A percentile compares a stretch with the other conserved stretches of the same genome.
These are phyloP conservation scores for Urochloa ruziziensis DNA, from an alignment of 176 grass and related monocot species.

Conservation along the genomic window DNA sequence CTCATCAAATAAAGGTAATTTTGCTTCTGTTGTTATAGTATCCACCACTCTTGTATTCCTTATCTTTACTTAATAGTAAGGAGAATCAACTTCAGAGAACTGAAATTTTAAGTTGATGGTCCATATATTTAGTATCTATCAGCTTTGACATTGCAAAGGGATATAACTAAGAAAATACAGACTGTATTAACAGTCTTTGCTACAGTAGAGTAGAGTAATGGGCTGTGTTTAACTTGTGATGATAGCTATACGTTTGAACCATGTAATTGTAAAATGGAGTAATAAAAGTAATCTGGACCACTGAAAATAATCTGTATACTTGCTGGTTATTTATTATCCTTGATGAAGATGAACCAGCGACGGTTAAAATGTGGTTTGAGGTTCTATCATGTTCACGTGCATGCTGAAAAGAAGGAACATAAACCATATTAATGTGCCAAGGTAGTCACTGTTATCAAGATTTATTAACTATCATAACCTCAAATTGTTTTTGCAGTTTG, in stretches of 20 bases:
- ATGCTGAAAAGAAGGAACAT: constrained; percentile 7
- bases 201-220: neutral
- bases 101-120: neutral
- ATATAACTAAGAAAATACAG: neutral
- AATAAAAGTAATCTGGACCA: neutral
- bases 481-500: constrained; percentile 60
- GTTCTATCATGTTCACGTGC: constrained; percentile 7
- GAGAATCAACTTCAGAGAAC: neutral
- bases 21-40: neutral
- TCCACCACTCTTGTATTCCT: neutral
- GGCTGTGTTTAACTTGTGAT: constrained; percentile 3
- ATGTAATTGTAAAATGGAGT: neutral
- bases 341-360: constrained; percentile 9
- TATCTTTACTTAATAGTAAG: constrained; percentile 16
- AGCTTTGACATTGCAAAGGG: constrained; percentile 15
- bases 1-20: constrained; percentile 94
- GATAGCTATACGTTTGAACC: neutral
- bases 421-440: neutral
- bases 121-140: constrained; percentile 1
- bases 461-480: constrained; percentile 25
- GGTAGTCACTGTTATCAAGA: neutral
- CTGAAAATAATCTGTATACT: neutral
- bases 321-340: constrained; percentile 8
- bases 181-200: neutral
- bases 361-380: constrained; percentile 17